Base-by-base conservation (phyloP, 495 filamentous ascomycete species). In the Daldinia decipiens region DNA sequence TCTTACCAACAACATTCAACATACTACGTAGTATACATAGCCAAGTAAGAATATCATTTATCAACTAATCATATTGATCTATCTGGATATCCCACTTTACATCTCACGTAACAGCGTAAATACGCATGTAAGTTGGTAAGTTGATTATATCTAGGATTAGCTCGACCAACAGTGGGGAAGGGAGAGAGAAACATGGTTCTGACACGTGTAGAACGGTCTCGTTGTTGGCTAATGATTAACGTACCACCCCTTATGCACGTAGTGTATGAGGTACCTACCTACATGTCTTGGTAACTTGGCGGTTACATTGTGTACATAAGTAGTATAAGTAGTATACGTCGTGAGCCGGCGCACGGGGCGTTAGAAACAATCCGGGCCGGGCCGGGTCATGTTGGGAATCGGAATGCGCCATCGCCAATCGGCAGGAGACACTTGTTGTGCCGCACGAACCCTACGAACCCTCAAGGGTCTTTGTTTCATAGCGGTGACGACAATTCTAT, bases 351-450 rank as follows among this genome's bases (percentile, higher is more conserved):
- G n/a, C 21, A 45, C n/a, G n/a, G 40, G 29, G 29, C 6, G 29
- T 32, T 32, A 13, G 39, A 11, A 70, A 21, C 8, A 71, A 29
- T 64, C 59, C 69, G 64, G 64, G 45, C 55, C 69, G 64, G 69
- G 58, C 69, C 69, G 69, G 34, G 19, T 31, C 27, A 39, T 38
- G 47, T 29, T 64, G 19, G 12, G 40, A 55, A 21, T 72, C 69
- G 69, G 64, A 34, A 40, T 29, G 9, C 24, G n/a, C 32, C 3
- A 24, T 57, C 32, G 9, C 31, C 54, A 38, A 57, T 57, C 32
- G 54, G 54, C 17, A 57, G 1, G 54, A 29, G 4, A 31, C 12
- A 9, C 21, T 38, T 38, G 54, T 34, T 57, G 54, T 19, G 54
- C 54, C 54, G 50, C 27, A 31, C 0, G 5, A 53, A 53, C 24